Evolutionary conservation across 1,139 yeast genomes (phyloP), one percentile per base, ranked within the genome.

Genomic region (Suhomyces atakaporum): DNA sequence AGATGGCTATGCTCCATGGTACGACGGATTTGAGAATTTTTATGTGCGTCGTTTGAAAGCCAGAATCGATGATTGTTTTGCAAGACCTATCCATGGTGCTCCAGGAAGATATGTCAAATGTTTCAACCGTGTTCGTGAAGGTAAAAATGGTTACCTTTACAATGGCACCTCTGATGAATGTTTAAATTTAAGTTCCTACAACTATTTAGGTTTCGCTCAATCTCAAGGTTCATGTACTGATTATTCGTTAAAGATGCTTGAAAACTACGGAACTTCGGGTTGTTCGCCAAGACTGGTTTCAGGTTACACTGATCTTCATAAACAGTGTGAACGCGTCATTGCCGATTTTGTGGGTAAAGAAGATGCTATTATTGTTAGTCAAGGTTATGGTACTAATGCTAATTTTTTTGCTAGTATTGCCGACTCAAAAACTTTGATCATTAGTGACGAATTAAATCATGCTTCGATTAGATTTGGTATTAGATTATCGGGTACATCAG

Each of bases 311-410:
- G 88, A 83, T 49, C 68, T 88, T 49, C 96, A 87, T 56, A 50
- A 65, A 26, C 75, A 79, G 45, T 83, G 96, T 43, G 98, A 92
- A 66, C 61, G 61, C 41, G 74, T 84, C 21, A 74, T 89, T 45
- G 96, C 99, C 22, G 74, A 80, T 28, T 92, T 90, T 58, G 81
- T 92, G 22, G 97, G 97, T 26, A 88, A 88, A 62, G 96, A 90
- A 48, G 95, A 87, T 49, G 79, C 96, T 3, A 68, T 89, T 52
- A 66, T 92, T 29, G 87, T 87, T 46, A 83, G 95, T 33, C 94
- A 89, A 84, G 99, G 99, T 39, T 92, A 89, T 58, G 95, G 96
- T 50, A 92, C 98, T 9, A 92, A 92, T 59, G 96, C 96, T n/a
- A 83, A 84, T 52, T 69, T 92, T 39, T 92, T 94, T 57, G 74